phyloP scores from a whole-genome alignment of 306 rosid species.

The Sechiopsis laciniata region DNA sequence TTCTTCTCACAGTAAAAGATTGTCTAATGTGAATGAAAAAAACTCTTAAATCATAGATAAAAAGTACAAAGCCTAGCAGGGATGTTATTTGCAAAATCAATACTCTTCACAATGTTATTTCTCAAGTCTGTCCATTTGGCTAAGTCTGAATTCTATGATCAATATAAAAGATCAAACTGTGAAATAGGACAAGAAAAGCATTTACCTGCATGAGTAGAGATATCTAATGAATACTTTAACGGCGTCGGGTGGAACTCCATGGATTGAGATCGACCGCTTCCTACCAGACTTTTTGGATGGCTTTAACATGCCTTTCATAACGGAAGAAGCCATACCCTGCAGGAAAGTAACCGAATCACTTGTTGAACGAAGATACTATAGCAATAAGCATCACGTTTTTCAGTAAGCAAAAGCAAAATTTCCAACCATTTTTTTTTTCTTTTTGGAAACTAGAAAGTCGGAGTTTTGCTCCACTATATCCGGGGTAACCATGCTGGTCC shows the following conservation, averaged over 20 bases:
- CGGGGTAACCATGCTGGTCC: too few species aligned
- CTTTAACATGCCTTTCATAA: slow-evolving; percentile 49
- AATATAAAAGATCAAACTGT: neutral
- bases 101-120: neutral
- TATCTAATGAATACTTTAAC: slow-evolving; percentile 72
- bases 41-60: neutral
- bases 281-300: slow-evolving; percentile 29
- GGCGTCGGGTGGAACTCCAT: slow-evolving; percentile 64
- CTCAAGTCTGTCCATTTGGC: neutral
- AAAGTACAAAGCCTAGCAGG: neutral
- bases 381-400: too few species aligned
- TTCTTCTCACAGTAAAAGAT: neutral
- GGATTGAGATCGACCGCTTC: slow-evolving; percentile 43
- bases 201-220: slow-evolving; percentile 67
- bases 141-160: neutral
- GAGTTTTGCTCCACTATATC: too few species aligned
- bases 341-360: slow-evolving; percentile 13
- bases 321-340: slow-evolving; percentile 82
- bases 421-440: too few species aligned
- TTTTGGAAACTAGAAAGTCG: too few species aligned
- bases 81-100: neutral
- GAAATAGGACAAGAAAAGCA: slow-evolving; percentile 2
- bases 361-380: neutral
- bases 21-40: neutral
- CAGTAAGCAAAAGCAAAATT: too few species aligned